Conservation (phyloP, 768 basidiomycete genomes). For the Suillus plorans region DNA sequence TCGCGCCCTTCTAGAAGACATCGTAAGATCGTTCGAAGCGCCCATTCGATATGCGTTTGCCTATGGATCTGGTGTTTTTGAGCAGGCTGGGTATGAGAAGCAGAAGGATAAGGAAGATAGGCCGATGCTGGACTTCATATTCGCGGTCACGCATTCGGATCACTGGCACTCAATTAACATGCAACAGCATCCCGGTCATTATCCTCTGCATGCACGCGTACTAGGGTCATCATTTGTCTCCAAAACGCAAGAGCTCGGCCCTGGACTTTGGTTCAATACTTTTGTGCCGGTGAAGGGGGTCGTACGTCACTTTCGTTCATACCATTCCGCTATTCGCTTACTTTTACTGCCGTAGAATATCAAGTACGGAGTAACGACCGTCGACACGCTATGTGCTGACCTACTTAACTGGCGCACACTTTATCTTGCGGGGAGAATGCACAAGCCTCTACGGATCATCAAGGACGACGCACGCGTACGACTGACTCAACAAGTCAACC, state of each 20-base stretch:
- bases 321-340: slow-evolving; percentile 3
- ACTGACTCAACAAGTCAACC: slow-evolving; percentile 91
- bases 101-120: slow-evolving; percentile 32
- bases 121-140: slow-evolving; percentile 96
- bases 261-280: slow-evolving; percentile 97
- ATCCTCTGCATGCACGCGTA: slow-evolving; percentile 83
- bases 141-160: slow-evolving; percentile 89
- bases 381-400: slow-evolving; percentile 87
- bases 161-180: slow-evolving; percentile 98
- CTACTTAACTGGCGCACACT: slow-evolving; percentile 90
- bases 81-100: slow-evolving; percentile 76
- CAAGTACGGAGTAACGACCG: slow-evolving; percentile 95
- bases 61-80: slow-evolving; percentile 94
- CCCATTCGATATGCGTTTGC: slow-evolving; percentile 97
- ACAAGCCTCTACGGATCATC: slow-evolving; percentile 94
- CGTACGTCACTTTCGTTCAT: slow-evolving; percentile 48
- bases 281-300: slow-evolving; percentile 82
- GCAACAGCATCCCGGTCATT: slow-evolving; percentile 88
- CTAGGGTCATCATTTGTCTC: slow-evolving; percentile 85
- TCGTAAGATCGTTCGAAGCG: slow-evolving; percentile 80
- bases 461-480: slow-evolving; percentile 90
- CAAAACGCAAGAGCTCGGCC: slow-evolving; percentile 67
- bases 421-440: slow-evolving; percentile 94
- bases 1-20: slow-evolving; percentile 74
- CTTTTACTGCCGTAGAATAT: slow-evolving; percentile 57